These are phyloP conservation scores for Penicillium sp. DNA, from an alignment of 2,329 filamentous ascomycete species.

Conservation along the genomic window DNA sequence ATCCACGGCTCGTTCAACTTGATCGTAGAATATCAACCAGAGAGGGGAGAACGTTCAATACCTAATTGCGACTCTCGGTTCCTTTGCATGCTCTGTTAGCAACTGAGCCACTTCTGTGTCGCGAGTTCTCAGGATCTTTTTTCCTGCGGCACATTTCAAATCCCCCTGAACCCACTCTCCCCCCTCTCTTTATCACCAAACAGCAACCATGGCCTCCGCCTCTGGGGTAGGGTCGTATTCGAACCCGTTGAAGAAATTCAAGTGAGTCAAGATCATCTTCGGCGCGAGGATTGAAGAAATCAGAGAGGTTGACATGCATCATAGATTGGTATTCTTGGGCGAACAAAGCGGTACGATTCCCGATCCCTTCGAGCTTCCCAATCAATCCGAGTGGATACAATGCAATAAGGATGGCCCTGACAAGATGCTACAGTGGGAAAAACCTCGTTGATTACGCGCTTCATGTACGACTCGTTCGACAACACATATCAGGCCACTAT, in stretches of 20 bases:
- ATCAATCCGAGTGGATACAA: neutral
- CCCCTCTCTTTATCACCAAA: constrained; percentile 20
- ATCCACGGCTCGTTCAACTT: constrained; percentile 24
- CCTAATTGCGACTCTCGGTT: constrained; percentile 4
- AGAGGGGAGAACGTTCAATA: neutral
- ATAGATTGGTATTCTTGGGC: constrained; percentile 90
- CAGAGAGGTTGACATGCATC: constrained; percentile 25
- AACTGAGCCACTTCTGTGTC: neutral
- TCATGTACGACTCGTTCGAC: constrained; percentile 99
- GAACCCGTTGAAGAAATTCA: constrained; percentile 99
- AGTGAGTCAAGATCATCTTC: constrained; percentile 57
- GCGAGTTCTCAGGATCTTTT: neutral
- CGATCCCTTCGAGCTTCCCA: constrained; percentile 23
- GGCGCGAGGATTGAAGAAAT: neutral
- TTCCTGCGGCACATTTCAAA: constrained; percentile 1
- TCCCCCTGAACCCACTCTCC: constrained; percentile 33
- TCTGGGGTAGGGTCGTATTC: constrained; percentile 82
- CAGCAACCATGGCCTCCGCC: constrained; percentile 71
- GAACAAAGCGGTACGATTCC: constrained; percentile 85
- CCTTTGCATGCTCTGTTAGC: neutral
- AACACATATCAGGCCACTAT: constrained; percentile 99
- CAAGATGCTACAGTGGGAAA: constrained; percentile 72
- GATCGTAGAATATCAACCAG: constrained; percentile 6
- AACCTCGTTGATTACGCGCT: constrained; percentile 96
- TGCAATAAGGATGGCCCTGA: constrained; percentile 15